Conservation (phyloP, 768 basidiomycete species). For the Mycena capillaripes region DNA sequence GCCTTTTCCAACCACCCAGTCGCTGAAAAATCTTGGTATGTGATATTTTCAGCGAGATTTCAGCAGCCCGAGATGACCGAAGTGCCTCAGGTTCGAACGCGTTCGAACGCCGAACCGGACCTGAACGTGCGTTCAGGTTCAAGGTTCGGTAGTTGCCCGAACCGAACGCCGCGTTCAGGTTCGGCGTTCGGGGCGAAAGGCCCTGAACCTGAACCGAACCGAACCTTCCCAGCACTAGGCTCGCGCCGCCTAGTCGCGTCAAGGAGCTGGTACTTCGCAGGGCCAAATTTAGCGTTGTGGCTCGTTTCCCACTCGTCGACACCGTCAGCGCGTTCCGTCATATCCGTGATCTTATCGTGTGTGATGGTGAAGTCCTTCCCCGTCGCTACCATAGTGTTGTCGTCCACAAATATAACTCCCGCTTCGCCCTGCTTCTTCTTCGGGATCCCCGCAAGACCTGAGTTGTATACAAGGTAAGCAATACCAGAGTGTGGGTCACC, state of each 20-base stretch:
- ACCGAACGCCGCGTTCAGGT: too few species aligned
- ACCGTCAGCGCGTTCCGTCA: conserved; percentile 39
- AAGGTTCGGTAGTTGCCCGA: too few species aligned
- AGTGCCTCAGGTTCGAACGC: neutral
- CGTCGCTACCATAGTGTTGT: conserved; percentile 16
- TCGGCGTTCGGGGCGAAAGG: too few species aligned
- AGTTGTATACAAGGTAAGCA: conserved; percentile 42
- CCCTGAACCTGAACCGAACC: too few species aligned
- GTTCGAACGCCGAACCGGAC: too few species aligned
- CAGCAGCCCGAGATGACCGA: too few species aligned
- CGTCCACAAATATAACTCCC: conserved; percentile 37
- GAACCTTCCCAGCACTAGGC: too few species aligned
- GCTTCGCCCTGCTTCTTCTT: neutral
- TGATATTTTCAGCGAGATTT: too few species aligned
- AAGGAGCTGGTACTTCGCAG: conserved; percentile 39
- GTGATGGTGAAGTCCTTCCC: conserved; percentile 30
- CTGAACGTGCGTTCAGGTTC: too few species aligned
- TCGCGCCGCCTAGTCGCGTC: conserved; percentile 7
- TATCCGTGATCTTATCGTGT: conserved; percentile 23
- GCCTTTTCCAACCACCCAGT: too few species aligned
- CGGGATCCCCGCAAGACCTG: conserved; percentile 24
- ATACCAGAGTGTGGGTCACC: conserved; percentile 40
- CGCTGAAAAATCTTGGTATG: too few species aligned
- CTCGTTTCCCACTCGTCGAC: conserved; percentile 42
- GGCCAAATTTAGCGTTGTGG: conserved; percentile 43